Percentiles rank a stretch among this genome's conserved stretches.
Evolutionary conservation across 2,329 filamentous ascomycete genomes (phyloP).

Genomic region (Xylariaceae sp.): DNA sequence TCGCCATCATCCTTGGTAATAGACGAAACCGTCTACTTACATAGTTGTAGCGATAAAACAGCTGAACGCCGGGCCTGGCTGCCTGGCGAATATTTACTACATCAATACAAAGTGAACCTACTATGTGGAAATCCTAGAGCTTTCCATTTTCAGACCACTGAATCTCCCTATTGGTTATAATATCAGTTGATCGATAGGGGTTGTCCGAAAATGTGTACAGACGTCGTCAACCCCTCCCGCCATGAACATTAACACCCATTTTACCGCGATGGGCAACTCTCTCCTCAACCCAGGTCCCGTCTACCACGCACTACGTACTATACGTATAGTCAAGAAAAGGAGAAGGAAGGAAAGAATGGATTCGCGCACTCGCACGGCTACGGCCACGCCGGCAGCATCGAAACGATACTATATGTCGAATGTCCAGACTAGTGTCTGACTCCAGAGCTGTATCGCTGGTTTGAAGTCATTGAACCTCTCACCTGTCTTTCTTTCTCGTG

Average conservation of each 20-base stretch:
- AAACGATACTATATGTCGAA: neutral
- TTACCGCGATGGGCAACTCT: neutral
- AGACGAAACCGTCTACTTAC: constrained; percentile 9
- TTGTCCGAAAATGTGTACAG: neutral
- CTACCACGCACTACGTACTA: too few species aligned
- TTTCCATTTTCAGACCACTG: constrained; percentile 8
- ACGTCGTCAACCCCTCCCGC: neutral
- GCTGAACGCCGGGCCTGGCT: too few species aligned
- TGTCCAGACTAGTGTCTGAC: too few species aligned
- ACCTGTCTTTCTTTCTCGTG: neutral
- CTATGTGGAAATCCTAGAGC: neutral
- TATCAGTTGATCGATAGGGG: constrained; percentile 6
- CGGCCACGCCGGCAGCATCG: neutral
- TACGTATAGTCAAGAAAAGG: constrained; percentile 1
- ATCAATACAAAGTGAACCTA: neutral
- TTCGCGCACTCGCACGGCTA: neutral
- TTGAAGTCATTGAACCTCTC: neutral
- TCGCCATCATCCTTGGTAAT: constrained; percentile 24
- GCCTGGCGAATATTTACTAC: neutral
- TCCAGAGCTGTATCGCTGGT: too few species aligned
- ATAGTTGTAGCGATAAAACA: too few species aligned
- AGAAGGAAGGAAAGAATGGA: neutral
- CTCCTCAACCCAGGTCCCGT: neutral
- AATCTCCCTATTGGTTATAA: constrained; percentile 13
- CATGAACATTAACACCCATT: constrained; percentile 4